Evolutionary conservation across 495 filamentous ascomycete genomes (phyloP).

Genomic region (Symbiotaphrina buchneri): DNA sequence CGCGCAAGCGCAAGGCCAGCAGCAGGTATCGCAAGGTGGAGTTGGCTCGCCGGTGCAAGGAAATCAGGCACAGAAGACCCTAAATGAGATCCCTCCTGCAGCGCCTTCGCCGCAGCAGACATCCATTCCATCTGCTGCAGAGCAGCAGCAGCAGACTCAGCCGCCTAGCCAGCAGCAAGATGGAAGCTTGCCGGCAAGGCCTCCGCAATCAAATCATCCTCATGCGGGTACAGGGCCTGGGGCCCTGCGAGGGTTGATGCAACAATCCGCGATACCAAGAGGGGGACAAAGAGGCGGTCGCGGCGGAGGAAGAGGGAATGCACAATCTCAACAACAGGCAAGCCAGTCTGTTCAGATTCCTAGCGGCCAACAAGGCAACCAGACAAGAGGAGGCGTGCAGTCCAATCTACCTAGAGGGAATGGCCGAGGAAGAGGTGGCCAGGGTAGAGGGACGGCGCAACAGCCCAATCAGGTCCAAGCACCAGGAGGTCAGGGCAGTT

Average conservation of each 20-base stretch:
- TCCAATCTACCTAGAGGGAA: slow-evolving; percentile 8
- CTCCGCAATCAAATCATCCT: background rate
- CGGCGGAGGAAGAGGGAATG: background rate
- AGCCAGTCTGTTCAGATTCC: slow-evolving; percentile 1
- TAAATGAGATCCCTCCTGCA: background rate
- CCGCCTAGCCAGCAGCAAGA: background rate
- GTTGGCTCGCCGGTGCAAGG: background rate
- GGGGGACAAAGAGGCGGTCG: background rate
- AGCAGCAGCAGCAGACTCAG: background rate
- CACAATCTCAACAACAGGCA: background rate
- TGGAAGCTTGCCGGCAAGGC: background rate
- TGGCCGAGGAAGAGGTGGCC: slow-evolving; percentile 11
- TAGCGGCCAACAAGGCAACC: slow-evolving; percentile 13
- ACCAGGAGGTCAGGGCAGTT: slow-evolving; percentile 9
- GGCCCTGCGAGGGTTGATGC: slow-evolving; percentile 1
- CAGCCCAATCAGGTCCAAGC: slow-evolving; percentile 11
- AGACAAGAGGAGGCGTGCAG: slow-evolving; percentile 4
- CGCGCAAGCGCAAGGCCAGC: background rate
- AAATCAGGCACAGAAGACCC: background rate
- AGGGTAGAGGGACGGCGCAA: slow-evolving; percentile 23
- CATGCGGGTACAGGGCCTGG: slow-evolving; percentile 1
- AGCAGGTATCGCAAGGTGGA: background rate
- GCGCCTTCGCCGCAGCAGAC: background rate
- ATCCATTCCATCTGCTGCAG: background rate
- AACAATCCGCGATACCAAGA: slow-evolving; percentile 1